Conservation (phyloP, 768 basidiomycete genomes). For the Rhodocollybia butyracea region DNA sequence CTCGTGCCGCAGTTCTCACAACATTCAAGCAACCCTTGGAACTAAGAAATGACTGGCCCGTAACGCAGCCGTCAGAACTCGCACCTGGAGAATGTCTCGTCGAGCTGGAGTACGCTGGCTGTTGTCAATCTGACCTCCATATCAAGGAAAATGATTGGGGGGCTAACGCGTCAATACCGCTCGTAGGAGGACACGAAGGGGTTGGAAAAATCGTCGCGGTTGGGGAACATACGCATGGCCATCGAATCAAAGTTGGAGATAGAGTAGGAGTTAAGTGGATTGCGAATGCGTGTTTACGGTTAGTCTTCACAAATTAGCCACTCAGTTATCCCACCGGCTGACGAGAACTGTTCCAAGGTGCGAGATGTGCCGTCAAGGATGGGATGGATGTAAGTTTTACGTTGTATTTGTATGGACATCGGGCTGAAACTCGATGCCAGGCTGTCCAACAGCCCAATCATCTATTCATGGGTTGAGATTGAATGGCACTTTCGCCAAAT, state of each 20-base stretch:
- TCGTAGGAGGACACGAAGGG: conserved; percentile 85
- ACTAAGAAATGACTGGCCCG: conserved; percentile 48
- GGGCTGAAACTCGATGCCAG: conserved; percentile 23
- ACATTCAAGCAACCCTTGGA: conserved; percentile 29
- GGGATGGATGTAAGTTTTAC: neutral
- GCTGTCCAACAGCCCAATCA: conserved; percentile 60
- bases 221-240: conserved; percentile 55
- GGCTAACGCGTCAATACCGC: conserved; percentile 51
- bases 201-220: conserved; percentile 85
- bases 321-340: neutral
- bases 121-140: conserved; percentile 68
- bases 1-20: conserved; percentile 41
- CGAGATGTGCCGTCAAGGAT: too few species aligned
- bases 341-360: too few species aligned
- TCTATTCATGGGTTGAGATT: conserved; percentile 67
- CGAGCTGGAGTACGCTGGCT: conserved; percentile 71
- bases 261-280: conserved; percentile 85
- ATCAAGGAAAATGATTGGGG: conserved; percentile 81
- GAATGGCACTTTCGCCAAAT: conserved; percentile 77
- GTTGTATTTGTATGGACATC: neutral
- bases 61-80: conserved; percentile 53
- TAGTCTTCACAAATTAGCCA: conserved; percentile 13
- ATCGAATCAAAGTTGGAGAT: conserved; percentile 72
- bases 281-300: conserved; percentile 63
- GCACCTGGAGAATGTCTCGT: conserved; percentile 71